Evolutionary conservation across 2,329 filamentous ascomycete genomes (phyloP), one percentile per base, ranked within the genome.

Genomic region (Pseudogymnoascus sp.): DNA sequence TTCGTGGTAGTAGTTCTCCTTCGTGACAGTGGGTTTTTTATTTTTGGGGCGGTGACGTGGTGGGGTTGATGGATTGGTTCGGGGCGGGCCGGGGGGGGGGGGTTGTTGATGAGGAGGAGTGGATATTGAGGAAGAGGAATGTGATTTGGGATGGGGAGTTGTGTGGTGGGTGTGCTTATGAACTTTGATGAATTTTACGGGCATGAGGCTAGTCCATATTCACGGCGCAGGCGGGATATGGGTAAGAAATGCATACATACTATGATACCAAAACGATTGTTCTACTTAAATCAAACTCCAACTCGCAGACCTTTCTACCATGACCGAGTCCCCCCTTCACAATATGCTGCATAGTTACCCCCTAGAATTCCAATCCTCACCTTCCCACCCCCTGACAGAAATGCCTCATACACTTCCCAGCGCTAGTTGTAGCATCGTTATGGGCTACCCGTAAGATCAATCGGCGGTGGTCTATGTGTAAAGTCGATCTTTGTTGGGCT

Each of bases 171-270:
- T 56, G 50, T 56, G 50, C 8, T 56, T 56, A 56, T 56, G 50
- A 56, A 56, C 50, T 5, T 33, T 56, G 50, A 56, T 56, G 50
- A 56, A 53, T 28, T 56, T 56, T 33, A 56, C 50, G 50, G 50
- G 50, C 50, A 56, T 33, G 50, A 33, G 50, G 28, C 25, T 18
- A 56, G 50, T 56, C 5, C 25, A 33, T 56, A 56, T 33, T 33
- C 50, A 56, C 50, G 50, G 50, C 50, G 50, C 28, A 33, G 16
- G 25, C 50, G 50, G 50, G 28, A 14, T 33, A 56, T 56, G 50
- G 50, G 50, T 56, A 56, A 56, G 50, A 56, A 56, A 56, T 56
- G 50, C 50, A 56, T 56, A 56, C 50, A 56, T 18, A 56, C 50
- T 56, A 56, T 56, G 50, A 56, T 56, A 56, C 50, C 50, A 56